These are phyloP conservation scores for Canavalia ensiformis DNA, from an alignment of 306 rosid genomes.

Conservation along the genomic window DNA sequence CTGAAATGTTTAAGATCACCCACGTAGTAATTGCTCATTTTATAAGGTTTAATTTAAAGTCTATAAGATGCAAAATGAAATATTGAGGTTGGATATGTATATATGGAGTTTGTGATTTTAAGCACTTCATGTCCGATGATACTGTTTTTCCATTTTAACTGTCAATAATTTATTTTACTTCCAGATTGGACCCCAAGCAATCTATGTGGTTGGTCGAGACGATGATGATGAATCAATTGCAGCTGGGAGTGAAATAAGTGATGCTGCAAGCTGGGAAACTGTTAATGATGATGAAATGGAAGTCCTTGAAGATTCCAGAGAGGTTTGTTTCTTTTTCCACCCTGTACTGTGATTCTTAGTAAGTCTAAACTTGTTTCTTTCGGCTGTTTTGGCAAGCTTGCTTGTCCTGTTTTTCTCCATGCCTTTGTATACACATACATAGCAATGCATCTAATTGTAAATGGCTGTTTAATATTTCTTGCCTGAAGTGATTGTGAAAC, in stretches of 20 bases:
- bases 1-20: constrained; percentile 17
- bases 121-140: constrained; percentile 32
- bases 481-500: constrained; percentile 26
- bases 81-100: constrained; percentile 7
- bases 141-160: constrained; percentile 41
- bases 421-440: background rate
- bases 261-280: constrained; percentile 99
- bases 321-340: constrained; percentile 67
- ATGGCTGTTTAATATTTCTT: constrained; percentile 28
- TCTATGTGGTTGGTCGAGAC: constrained; percentile 98
- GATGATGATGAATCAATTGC: constrained; percentile 93
- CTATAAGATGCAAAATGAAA: constrained; percentile 36
- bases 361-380: constrained; percentile 36
- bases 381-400: constrained; percentile 15
- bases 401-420: constrained; percentile 2
- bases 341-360: constrained; percentile 37
- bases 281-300: constrained; percentile 84
- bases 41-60: background rate
- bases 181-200: constrained; percentile 99
- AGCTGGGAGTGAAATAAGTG: constrained; percentile 91
- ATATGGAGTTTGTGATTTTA: constrained; percentile 4
- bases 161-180: constrained; percentile 44
- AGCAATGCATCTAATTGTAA: background rate
- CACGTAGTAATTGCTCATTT: constrained; percentile 37
- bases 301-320: constrained; percentile 62